A percentile compares a stretch with the other conserved stretches of the same genome.
Conservation (phyloP, 2,329 filamentous ascomycete genomes). For the Pseudocercospora vitis region DNA sequence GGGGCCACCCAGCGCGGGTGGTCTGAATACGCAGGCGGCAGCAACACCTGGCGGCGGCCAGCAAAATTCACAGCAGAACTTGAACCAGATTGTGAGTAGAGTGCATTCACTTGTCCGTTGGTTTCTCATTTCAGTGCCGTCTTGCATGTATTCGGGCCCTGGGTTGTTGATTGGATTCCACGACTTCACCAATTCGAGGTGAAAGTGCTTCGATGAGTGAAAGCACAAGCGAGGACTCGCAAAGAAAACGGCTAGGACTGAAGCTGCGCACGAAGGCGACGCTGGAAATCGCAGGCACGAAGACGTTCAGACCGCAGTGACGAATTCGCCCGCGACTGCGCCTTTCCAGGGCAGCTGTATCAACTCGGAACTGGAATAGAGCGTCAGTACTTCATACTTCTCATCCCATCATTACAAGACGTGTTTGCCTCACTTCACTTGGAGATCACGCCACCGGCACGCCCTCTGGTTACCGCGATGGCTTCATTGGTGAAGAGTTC, state of each 20-base stretch:
- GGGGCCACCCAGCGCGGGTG: constrained; percentile 38
- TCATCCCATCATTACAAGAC: no score
- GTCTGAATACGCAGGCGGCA: constrained; percentile 47
- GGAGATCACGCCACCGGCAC: background rate
- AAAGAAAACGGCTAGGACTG: background rate
- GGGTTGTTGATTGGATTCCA: no score
- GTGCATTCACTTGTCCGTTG: background rate
- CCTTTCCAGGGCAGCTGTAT: no score
- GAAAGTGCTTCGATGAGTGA: no score
- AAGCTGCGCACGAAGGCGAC: background rate
- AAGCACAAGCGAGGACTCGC: background rate
- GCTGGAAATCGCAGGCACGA: background rate
- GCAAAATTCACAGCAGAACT: constrained; percentile 76
- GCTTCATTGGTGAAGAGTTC: no score
- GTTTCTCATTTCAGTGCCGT: background rate
- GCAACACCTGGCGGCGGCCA: constrained; percentile 45
- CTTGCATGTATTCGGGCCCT: background rate
- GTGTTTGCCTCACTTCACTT: background rate
- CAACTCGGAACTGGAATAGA: no score
- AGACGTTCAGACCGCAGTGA: background rate
- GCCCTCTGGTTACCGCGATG: no score
- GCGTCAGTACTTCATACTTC: no score
- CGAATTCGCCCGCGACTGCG: no score
- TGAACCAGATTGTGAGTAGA: constrained; percentile 90
- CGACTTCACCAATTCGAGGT: no score